Conservation (phyloP, 2,329 filamentous ascomycete species). For the Penicillium vulpinum region DNA sequence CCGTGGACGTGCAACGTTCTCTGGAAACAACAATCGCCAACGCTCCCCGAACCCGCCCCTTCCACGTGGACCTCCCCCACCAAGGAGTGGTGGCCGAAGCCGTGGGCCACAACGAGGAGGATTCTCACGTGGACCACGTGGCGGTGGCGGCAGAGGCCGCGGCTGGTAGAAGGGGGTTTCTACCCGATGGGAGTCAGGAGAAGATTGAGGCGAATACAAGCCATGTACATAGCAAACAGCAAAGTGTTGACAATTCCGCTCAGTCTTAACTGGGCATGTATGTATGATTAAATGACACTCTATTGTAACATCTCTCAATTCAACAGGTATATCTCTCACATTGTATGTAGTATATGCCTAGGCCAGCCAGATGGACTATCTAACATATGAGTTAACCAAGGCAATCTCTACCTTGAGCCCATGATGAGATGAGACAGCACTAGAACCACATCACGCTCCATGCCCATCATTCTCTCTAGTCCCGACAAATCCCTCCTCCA, state of each 20-base stretch:
- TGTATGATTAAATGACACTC: neutral
- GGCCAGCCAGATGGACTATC: neutral
- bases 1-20: conserved; percentile 28
- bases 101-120: conserved; percentile 16
- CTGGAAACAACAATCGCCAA: conserved; percentile 22
- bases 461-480: conserved; percentile 22
- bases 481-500: conserved; percentile 74
- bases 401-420: neutral
- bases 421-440: neutral
- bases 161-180: conserved; percentile 8
- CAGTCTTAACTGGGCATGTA: neutral
- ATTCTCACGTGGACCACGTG: conserved; percentile 6
- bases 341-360: neutral
- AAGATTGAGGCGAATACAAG: neutral
- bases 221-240: neutral
- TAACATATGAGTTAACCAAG: neutral
- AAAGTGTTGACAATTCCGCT: neutral
- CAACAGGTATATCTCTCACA: neutral
- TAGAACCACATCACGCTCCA: neutral
- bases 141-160: conserved; percentile 16
- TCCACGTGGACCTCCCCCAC: conserved; percentile 7
- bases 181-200: neutral
- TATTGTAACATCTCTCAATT: neutral
- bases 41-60: conserved; percentile 32
- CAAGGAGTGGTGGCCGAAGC: conserved; percentile 14